phyloP scores from a whole-genome alignment of 257 asterid species.

The Echium plantagineum region DNA sequence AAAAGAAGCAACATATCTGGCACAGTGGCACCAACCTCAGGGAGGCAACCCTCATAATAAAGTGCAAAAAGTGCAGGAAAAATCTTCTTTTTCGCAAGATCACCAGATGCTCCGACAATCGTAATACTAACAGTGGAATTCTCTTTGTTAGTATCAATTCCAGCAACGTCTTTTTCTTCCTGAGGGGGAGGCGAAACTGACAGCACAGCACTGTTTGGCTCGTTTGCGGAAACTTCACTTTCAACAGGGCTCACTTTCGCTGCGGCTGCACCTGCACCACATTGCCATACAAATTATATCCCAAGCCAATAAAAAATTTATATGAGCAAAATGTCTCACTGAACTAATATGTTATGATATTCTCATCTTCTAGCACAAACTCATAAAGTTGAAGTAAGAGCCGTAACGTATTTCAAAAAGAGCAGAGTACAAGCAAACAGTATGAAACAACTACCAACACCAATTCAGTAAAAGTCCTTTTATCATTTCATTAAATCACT shows the following conservation, averaged over 20 bases:
- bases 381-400: neutral
- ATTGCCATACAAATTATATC: slow-evolving; percentile 11
- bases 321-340: neutral
- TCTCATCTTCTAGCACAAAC: neutral
- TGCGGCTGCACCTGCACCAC: slow-evolving; percentile 31
- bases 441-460: neutral
- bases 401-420: no score
- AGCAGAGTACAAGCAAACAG: no score
- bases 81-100: slow-evolving; percentile 96
- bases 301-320: neutral
- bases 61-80: slow-evolving; percentile 98
- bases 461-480: neutral
- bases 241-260: slow-evolving; percentile 16
- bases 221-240: slow-evolving; percentile 27
- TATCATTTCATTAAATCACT: no score
- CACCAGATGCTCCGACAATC: slow-evolving; percentile 97
- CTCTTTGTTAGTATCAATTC: slow-evolving; percentile 14
- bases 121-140: slow-evolving; percentile 75
- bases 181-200: slow-evolving; percentile 26
- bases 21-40: slow-evolving; percentile 51
- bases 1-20: neutral
- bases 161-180: slow-evolving; percentile 17
- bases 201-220: slow-evolving; percentile 30
- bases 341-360: neutral
- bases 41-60: slow-evolving; percentile 84